Evolutionary conservation across 495 filamentous ascomycete species (phyloP).

Genomic region (Tuber calosporum): DNA sequence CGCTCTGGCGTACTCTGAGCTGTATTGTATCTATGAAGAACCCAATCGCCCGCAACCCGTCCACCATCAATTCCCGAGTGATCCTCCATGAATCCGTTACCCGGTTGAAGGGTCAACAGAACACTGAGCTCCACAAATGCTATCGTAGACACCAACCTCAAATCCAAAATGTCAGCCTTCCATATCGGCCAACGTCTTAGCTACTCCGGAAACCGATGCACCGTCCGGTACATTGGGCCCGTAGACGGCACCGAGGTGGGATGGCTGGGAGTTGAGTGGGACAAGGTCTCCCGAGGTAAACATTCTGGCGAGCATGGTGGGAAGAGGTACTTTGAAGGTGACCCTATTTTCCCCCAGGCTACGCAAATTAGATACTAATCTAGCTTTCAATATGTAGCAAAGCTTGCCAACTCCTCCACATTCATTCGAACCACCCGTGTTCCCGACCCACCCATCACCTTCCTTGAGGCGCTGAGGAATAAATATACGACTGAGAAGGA

Average conservation of each 20-base stretch:
- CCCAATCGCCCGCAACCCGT: neutral
- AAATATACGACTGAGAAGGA: constrained; percentile 67
- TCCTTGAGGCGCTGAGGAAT: constrained; percentile 68
- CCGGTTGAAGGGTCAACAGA: neutral
- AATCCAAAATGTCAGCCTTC: constrained; percentile 18
- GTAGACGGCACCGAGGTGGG: constrained; percentile 67
- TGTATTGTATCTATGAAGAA: neutral
- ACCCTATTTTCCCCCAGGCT: neutral
- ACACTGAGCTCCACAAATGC: neutral
- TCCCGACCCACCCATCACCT: constrained; percentile 58
- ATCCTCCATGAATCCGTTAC: neutral
- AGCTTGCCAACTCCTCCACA: constrained; percentile 63
- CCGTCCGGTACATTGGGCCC: constrained; percentile 72
- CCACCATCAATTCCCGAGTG: neutral
- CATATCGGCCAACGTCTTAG: constrained; percentile 66
- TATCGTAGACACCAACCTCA: neutral
- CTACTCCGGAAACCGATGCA: constrained; percentile 66
- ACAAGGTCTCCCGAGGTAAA: constrained; percentile 75
- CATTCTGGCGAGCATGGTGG: constrained; percentile 78
- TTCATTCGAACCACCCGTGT: constrained; percentile 75
- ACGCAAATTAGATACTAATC: constrained; percentile 8
- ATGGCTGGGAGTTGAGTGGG: constrained; percentile 98
- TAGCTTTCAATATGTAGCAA: constrained; percentile 53
- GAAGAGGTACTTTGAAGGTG: constrained; percentile 68
- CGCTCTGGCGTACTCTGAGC: neutral